Percentiles rank a stretch among this genome's conserved stretches.
phyloP scores from a whole-genome alignment of 352 stramenopile genomes.

The Salisapilia sapeloensis region DNA sequence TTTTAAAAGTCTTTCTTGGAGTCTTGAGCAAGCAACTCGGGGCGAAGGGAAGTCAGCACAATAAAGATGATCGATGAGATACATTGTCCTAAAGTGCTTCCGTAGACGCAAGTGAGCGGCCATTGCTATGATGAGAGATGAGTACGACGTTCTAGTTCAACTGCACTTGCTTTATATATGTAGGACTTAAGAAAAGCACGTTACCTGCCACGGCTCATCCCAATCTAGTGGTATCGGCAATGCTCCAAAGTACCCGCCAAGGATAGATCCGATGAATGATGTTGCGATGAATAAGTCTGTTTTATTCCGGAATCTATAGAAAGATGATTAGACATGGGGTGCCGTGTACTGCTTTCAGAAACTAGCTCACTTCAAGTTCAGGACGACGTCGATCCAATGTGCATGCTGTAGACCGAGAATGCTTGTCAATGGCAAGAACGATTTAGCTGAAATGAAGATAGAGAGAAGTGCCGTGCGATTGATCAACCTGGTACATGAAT shows the following conservation, averaged over 20 bases:
- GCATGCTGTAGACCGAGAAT: conserved; percentile 12
- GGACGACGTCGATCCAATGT: conserved; percentile 32
- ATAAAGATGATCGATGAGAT: not conserved
- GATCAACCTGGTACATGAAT: conserved; percentile 17
- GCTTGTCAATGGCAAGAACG: conserved; percentile 22
- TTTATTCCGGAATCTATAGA: conserved; percentile 13
- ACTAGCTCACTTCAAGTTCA: conserved; percentile 15
- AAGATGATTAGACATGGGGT: conserved; percentile 1
- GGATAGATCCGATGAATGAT: conserved; percentile 27
- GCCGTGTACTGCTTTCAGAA: not conserved
- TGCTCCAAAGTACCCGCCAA: conserved; percentile 57
- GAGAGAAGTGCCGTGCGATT: conserved; percentile 42
- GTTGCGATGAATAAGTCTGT: conserved; percentile 31
- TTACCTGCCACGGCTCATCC: conserved; percentile 78
- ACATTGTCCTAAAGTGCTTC: conserved; percentile 3
- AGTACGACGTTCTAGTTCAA: no score
- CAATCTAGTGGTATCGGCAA: conserved; percentile 73
- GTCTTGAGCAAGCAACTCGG: conserved; percentile 2
- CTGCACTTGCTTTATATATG: not conserved
- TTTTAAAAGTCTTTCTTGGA: conserved; percentile 6
- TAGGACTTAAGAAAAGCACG: not conserved
- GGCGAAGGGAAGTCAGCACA: not conserved
- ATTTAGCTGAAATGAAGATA: conserved; percentile 27
- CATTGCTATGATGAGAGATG: conserved; percentile 37
- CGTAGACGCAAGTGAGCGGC: conserved; percentile 72